These are phyloP conservation scores for Phytopythium ostracodes DNA, from an alignment of 352 stramenopile species.

Conservation along the genomic window DNA sequence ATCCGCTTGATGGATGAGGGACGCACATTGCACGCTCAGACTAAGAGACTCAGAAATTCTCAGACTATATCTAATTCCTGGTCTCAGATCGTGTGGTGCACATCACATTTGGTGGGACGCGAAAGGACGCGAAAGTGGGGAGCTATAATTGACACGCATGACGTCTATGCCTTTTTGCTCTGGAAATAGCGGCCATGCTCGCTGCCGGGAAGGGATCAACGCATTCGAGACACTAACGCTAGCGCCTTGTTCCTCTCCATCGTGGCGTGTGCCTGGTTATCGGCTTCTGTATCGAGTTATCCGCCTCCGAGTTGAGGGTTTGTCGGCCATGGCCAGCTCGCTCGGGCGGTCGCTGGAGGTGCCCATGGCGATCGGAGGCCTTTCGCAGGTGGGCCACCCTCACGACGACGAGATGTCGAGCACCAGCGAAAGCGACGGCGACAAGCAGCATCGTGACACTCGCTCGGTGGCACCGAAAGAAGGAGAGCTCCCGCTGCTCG, in stretches of 20 bases:
- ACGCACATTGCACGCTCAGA: background rate
- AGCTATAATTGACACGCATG: background rate
- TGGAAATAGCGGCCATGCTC: background rate
- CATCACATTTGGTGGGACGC: background rate
- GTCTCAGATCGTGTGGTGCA: background rate
- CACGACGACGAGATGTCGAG: background rate
- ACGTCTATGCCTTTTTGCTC: too few species aligned
- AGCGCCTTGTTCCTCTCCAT: background rate
- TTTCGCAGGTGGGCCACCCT: constrained; percentile 6
- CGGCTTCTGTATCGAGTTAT: background rate
- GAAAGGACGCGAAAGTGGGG: too few species aligned
- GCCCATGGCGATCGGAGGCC: background rate
- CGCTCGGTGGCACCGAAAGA: background rate
- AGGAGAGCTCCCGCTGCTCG: background rate
- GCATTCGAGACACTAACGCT: too few species aligned
- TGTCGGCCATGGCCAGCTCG: background rate
- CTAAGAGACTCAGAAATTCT: background rate
- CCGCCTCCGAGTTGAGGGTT: background rate
- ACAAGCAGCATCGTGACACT: background rate
- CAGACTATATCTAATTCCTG: background rate
- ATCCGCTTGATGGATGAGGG: constrained; percentile 4
- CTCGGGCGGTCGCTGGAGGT: constrained; percentile 2
- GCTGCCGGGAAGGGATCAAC: too few species aligned
- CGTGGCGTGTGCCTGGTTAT: background rate
- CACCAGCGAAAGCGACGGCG: background rate